Evolutionary conservation across 352 stramenopile species (phyloP).

Genomic region (Globisporangium nagaii): DNA sequence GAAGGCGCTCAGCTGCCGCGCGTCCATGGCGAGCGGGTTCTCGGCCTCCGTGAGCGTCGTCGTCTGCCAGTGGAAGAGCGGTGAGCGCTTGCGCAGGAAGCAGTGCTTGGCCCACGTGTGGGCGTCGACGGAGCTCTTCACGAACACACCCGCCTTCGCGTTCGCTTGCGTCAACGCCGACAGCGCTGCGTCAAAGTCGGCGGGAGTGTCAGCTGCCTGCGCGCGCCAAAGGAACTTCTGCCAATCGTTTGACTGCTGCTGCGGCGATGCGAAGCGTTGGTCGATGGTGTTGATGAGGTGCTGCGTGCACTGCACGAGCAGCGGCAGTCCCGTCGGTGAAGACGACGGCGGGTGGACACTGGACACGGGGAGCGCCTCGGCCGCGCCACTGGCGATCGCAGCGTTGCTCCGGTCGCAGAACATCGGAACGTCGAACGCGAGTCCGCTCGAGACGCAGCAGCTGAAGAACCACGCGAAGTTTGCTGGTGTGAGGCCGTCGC

Average conservation of each 20-base stretch:
- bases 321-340: background rate
- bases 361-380: slow-evolving; percentile 21
- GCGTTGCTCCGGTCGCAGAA: slow-evolving; percentile 24
- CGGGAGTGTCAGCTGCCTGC: slow-evolving; percentile 22
- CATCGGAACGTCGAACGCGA: slow-evolving; percentile 28
- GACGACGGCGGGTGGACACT: too few relatives aligned
- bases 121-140: slow-evolving; percentile 14
- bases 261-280: slow-evolving; percentile 13
- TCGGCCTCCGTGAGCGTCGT: slow-evolving; percentile 19
- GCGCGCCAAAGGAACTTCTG: slow-evolving; percentile 13
- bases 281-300: slow-evolving; percentile 25
- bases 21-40: slow-evolving; percentile 7
- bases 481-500: slow-evolving; percentile 23
- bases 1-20: slow-evolving; percentile 20
- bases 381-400: slow-evolving; percentile 14
- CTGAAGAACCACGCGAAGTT: slow-evolving; percentile 37
- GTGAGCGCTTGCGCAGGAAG: slow-evolving; percentile 18
- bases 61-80: slow-evolving; percentile 32
- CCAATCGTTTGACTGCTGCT: slow-evolving; percentile 5
- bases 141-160: slow-evolving; percentile 12
- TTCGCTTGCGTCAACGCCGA: slow-evolving; percentile 12
- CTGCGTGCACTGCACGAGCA: slow-evolving; percentile 35
- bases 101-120: slow-evolving; percentile 33
- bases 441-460: slow-evolving; percentile 18
- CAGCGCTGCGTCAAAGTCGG: slow-evolving; percentile 25